A percentile compares a stretch with the other conserved stretches of the same genome.
phyloP scores from a whole-genome alignment of 768 basidiomycete genomes.

The Mycena galericulata region DNA sequence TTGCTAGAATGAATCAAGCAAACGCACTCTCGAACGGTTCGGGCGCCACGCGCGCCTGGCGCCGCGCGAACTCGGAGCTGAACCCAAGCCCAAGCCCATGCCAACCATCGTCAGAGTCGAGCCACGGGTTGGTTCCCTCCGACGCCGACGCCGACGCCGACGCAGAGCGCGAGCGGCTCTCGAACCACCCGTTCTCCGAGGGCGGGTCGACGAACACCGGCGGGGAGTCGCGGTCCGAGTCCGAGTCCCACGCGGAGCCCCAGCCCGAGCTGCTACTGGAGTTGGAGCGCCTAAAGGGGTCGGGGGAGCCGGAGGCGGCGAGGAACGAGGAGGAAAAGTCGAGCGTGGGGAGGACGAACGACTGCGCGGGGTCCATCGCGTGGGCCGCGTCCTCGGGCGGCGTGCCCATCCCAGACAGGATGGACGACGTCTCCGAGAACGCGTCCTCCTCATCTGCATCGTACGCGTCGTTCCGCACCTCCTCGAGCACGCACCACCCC shows the following conservation, averaged over 20 bases:
- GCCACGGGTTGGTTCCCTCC: slow-evolving; percentile 24
- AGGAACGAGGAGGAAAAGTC: slow-evolving; percentile 72
- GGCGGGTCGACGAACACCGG: slow-evolving; percentile 43
- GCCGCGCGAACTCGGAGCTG: slow-evolving; percentile 52
- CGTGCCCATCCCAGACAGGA: slow-evolving; percentile 41
- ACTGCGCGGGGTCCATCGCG: slow-evolving; percentile 67
- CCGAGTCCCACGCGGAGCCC: slow-evolving; percentile 8
- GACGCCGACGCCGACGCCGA: neutral
- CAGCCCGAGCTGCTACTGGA: slow-evolving; percentile 3
- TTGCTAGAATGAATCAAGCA: slow-evolving; percentile 3
- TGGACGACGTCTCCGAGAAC: slow-evolving; percentile 48
- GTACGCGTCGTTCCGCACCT: slow-evolving; percentile 49
- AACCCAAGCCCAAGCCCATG: slow-evolving; percentile 41
- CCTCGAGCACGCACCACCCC: slow-evolving; percentile 83
- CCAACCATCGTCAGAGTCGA: neutral
- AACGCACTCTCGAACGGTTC: slow-evolving; percentile 33
- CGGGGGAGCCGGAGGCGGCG: slow-evolving; percentile 30
- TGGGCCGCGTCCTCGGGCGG: slow-evolving; percentile 24
- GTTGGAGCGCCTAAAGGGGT: neutral
- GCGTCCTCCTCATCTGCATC: slow-evolving; percentile 45
- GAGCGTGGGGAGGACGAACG: slow-evolving; percentile 82
- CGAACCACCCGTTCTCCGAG: slow-evolving; percentile 42
- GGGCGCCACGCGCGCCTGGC: slow-evolving; percentile 8
- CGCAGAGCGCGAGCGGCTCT: no score
- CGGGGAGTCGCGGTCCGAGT: neutral